Evolutionary conservation across 345 rosid genomes (phyloP).

Genomic region (Salix dunnii): DNA sequence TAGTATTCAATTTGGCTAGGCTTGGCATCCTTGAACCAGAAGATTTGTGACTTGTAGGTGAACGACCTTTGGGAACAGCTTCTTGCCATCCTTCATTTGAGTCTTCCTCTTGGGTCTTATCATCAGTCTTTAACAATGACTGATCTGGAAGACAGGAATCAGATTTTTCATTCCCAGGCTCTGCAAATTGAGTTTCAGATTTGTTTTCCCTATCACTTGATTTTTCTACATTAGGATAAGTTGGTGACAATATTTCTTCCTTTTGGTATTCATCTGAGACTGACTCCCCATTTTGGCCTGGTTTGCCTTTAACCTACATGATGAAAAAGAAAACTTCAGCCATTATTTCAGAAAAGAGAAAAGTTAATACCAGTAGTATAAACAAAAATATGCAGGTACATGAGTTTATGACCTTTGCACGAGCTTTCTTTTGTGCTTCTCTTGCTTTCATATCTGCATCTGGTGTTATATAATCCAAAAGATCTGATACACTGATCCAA

Average conservation of each 20-base stretch:
- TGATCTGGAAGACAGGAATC: constrained; percentile 47
- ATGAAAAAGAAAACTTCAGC: constrained; percentile 17
- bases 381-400: constrained; percentile 8
- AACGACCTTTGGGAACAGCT: constrained; percentile 88
- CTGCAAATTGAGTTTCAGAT: constrained; percentile 49
- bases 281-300: constrained; percentile 63
- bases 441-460: constrained; percentile 80
- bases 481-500: constrained; percentile 85
- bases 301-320: constrained; percentile 67
- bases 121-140: constrained; percentile 26
- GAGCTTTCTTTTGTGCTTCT: constrained; percentile 90
- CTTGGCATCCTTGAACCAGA: constrained; percentile 69
- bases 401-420: constrained; percentile 62
- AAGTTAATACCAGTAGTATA: background rate
- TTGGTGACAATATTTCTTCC: constrained; percentile 50
- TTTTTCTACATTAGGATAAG: constrained; percentile 44
- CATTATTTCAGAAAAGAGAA: constrained; percentile 9
- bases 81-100: constrained; percentile 99
- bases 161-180: constrained; percentile 44
- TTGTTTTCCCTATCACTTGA: constrained; percentile 81
- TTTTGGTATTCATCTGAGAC: constrained; percentile 57
- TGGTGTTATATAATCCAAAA: constrained; percentile 93
- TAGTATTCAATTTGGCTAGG: constrained; percentile 83
- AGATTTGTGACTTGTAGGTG: constrained; percentile 63
- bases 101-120: constrained; percentile 42